Evolutionary conservation across 768 basidiomycete species (phyloP).

Genomic region (Tremella mesenterica): DNA sequence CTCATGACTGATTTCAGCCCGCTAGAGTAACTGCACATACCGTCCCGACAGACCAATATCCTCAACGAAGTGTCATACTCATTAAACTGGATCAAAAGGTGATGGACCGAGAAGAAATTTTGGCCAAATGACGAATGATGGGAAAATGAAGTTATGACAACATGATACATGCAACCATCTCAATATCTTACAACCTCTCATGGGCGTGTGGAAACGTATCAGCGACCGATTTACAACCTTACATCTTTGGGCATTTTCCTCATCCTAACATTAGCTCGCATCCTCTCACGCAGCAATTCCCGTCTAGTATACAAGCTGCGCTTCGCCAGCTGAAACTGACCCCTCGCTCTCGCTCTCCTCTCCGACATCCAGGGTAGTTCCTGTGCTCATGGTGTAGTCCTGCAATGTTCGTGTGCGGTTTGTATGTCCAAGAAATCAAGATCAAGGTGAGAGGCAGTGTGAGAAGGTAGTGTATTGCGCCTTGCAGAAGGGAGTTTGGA

Average conservation of each 20-base stretch:
- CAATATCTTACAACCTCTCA: not conserved
- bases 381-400: too few relatives aligned
- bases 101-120: conserved; percentile 82
- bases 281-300: not conserved
- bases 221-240: conserved; percentile 14
- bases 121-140: conserved; percentile 52
- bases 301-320: too few relatives aligned
- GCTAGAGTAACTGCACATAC: conserved; percentile 93
- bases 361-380: too few relatives aligned
- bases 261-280: conserved; percentile 21
- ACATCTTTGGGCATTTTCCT: conserved; percentile 40
- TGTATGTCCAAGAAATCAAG: too few relatives aligned
- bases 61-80: conserved; percentile 84
- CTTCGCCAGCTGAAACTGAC: too few relatives aligned
- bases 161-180: not conserved
- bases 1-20: conserved; percentile 53
- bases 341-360: too few relatives aligned
- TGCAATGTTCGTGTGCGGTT: too few relatives aligned
- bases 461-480: not conserved
- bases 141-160: conserved; percentile 1
- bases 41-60: conserved; percentile 70
- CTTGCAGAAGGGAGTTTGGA: too few relatives aligned
- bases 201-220: not conserved
- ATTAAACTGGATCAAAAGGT: conserved; percentile 93
- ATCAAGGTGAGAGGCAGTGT: not conserved